Evolutionary conservation across 192 early-diverging fungal species (phyloP).

Genomic region (Neocallimastix lanati): DNA sequence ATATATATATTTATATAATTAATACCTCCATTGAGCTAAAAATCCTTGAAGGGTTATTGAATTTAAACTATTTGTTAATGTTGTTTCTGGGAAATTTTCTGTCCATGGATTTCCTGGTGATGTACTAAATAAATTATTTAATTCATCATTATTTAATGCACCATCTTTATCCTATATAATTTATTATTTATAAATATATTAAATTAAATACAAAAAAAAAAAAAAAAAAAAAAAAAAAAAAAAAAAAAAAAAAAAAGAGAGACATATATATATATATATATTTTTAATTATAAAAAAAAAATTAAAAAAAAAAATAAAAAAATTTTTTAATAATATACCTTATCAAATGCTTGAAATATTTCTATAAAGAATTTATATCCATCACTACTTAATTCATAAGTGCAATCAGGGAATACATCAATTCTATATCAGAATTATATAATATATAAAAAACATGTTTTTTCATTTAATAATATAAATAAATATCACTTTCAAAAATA

Average conservation of each 20-base stretch:
- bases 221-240: too few relatives aligned
- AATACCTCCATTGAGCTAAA: conserved; percentile 97
- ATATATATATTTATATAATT: too few relatives aligned
- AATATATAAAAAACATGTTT: too few relatives aligned
- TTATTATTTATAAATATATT: too few relatives aligned
- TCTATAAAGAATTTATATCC: conserved; percentile 94
- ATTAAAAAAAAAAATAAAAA: background rate
- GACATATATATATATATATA: too few relatives aligned
- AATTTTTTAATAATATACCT: conserved; percentile 16
- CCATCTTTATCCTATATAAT: conserved; percentile 95
- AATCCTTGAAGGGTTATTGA: conserved; percentile 89
- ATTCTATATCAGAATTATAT: conserved; percentile 23
- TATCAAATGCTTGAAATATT: conserved; percentile 82
- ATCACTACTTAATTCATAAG: conserved; percentile 78
- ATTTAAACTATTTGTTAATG: conserved; percentile 73
- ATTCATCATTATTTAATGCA: conserved; percentile 66
- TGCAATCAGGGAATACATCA: conserved; percentile 75
- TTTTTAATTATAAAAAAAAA: too few relatives aligned
- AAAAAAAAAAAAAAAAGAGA: too few relatives aligned
- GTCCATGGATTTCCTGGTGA: conserved; percentile 91
- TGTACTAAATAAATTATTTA: conserved; percentile 70
- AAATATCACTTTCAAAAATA: too few relatives aligned
- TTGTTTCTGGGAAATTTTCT: conserved; percentile 69
- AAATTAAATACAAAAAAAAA: too few relatives aligned
- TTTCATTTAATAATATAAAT: too few relatives aligned